Base-by-base conservation (phyloP, 345 rosid genomes). In the Nephelium lappaceum region DNA sequence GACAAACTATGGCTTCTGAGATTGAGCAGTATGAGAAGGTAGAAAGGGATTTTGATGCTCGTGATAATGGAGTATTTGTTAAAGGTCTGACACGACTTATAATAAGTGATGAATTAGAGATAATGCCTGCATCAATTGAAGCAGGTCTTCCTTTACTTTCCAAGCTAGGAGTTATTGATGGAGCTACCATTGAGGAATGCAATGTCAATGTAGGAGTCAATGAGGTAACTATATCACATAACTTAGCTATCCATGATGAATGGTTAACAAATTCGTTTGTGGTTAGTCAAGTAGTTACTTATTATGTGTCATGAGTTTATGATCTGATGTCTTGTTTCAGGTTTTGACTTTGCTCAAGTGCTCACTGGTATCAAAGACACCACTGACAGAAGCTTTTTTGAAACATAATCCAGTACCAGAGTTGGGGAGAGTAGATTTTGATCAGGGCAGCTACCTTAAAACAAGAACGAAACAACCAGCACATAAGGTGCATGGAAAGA, bases 381-480 rank as follows among this genome's bases (percentile, higher is more conserved):
- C 85, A 16, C 58, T 75, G 76, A 80, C 80, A 11, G 73, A 74
- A 43, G 61, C 74, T 49, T 24, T 82, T 41, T 61, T 82, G 38
- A 64, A 60, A 70, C 14, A 67, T 11, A 57, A 73, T 38, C 21
- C 39, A 47, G 0, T 41, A 8, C 31, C 1, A 2, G 2, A 27
- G 31, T 27, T 27, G 31, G 31, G 31, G 1, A 27, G 2, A 27
- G 31, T 0, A 27, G 51, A n/a, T 47, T 36, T 74, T n/a, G 72
- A n/a, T 45, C 10, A 19, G 5, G 24, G 38, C 3, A 51, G 24
- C 62, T 74, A 38, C 39, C 6, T 25, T 10, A 71, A 19, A 24
- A 10, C 3, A 61, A 39, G 8, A 39, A 27, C 6, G 24, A 70
- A 39, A 16, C 7, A 27, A 27, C 1, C 21, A 7, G 51, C 63